Evolutionary conservation across 1,284 basidiomycete species (phyloP).

Genomic region (Hemileia vastatrix): DNA sequence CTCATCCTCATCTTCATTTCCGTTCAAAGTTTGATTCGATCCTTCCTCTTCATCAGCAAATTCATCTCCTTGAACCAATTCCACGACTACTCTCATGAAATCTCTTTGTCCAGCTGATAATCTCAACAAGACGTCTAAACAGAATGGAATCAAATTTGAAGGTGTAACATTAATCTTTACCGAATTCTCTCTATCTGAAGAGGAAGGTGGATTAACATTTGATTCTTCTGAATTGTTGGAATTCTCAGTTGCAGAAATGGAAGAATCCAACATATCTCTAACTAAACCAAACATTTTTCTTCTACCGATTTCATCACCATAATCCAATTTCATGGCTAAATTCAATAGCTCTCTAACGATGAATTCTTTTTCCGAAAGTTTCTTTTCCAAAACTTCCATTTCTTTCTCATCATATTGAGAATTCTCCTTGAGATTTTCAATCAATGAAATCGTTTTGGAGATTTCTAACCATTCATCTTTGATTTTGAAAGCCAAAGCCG

Average conservation of each 20-base stretch:
- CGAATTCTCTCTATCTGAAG: no score
- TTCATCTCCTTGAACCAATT: slow-evolving; percentile 84
- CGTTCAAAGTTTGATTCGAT: no score
- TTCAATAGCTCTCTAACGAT: slow-evolving; percentile 70
- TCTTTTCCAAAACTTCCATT: slow-evolving; percentile 52
- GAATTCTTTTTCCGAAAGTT: slow-evolving; percentile 57
- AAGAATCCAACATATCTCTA: no score
- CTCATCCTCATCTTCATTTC: slow-evolving; percentile 17
- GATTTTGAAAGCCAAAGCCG: slow-evolving; percentile 73
- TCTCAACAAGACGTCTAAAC: slow-evolving; percentile 75
- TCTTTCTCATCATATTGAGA: slow-evolving; percentile 47
- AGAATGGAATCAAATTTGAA: slow-evolving; percentile 67
- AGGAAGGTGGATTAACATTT: no score
- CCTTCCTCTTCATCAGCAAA: no score
- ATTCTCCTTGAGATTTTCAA: slow-evolving; percentile 50
- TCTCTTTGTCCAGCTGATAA: slow-evolving; percentile 78
- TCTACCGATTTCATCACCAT: slow-evolving; percentile 86
- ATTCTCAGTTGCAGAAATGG: no score
- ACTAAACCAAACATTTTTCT: slow-evolving; percentile 84
- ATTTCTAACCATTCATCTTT: slow-evolving; percentile 69
- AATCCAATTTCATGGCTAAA: slow-evolving; percentile 75
- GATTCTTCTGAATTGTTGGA: no score
- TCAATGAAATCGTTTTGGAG: slow-evolving; percentile 61
- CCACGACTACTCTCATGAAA: slow-evolving; percentile 84
- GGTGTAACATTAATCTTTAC: no score